A percentile compares a stretch with the other conserved stretches of the same genome.
Conservation (phyloP, 495 filamentous ascomycete genomes). For the Penicillium silybi region DNA sequence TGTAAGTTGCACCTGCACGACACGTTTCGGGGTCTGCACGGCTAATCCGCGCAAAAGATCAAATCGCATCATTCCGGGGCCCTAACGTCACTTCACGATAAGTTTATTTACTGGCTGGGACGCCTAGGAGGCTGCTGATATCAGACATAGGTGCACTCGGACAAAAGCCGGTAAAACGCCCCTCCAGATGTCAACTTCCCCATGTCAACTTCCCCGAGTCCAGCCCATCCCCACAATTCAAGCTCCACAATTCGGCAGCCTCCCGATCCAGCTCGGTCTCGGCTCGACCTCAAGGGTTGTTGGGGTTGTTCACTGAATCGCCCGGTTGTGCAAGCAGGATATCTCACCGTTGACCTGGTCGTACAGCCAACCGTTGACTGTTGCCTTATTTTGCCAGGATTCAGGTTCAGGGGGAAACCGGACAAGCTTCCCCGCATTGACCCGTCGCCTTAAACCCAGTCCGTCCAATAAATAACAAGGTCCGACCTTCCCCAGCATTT, state of each 20-base stretch:
- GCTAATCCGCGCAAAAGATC: background rate
- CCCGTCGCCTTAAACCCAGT: conserved; percentile 5
- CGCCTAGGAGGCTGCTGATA: background rate
- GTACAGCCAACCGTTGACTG: background rate
- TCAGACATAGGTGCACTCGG: background rate
- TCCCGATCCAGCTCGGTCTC: background rate
- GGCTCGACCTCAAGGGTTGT: background rate
- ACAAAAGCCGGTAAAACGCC: too few species aligned
- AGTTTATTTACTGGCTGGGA: background rate
- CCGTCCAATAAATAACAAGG: conserved; percentile 7
- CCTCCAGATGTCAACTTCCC: too few species aligned
- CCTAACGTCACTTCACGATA: background rate
- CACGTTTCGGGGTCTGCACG: background rate
- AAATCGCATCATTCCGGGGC: background rate
- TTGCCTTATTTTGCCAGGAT: background rate
- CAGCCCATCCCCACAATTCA: too few species aligned
- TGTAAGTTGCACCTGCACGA: background rate
- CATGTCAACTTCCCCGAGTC: too few species aligned
- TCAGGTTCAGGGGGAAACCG: background rate
- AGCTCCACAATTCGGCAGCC: background rate
- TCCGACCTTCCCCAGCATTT: conserved; percentile 6
- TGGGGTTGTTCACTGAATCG: background rate
- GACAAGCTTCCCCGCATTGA: conserved; percentile 18
- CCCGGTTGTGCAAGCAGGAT: background rate
- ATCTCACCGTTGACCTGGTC: background rate